A percentile compares a stretch with the other conserved stretches of the same genome.
Evolutionary conservation across 768 basidiomycete species (phyloP).

Genomic region (Fomitopsis pulvina): DNA sequence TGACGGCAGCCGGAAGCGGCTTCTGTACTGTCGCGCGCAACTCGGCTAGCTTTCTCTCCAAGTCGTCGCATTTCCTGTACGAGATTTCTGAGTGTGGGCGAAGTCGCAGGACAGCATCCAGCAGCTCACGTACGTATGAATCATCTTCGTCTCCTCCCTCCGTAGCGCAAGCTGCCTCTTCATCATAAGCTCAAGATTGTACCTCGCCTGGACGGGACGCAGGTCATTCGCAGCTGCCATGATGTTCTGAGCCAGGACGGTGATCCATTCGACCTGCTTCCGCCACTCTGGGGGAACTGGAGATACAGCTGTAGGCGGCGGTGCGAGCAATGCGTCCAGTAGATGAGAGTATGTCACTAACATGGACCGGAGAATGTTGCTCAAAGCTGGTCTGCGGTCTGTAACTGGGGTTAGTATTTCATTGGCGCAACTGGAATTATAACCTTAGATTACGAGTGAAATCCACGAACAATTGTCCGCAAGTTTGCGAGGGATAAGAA

Average conservation of each 20-base stretch:
- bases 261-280: slow-evolving; percentile 74
- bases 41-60: slow-evolving; percentile 58
- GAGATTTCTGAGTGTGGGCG: background rate
- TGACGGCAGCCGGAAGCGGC: background rate
- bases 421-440: too few species aligned
- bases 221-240: slow-evolving; percentile 89
- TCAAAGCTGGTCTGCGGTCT: slow-evolving; percentile 77
- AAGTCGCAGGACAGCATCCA: background rate
- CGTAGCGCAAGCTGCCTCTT: slow-evolving; percentile 68
- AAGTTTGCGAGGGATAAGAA: too few species aligned
- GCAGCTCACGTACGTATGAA: slow-evolving; percentile 52
- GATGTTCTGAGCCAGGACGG: slow-evolving; percentile 74
- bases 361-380: slow-evolving; percentile 67
- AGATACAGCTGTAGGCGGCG: slow-evolving; percentile 51
- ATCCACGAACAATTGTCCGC: too few species aligned
- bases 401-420: background rate
- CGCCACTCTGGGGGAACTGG: slow-evolving; percentile 61
- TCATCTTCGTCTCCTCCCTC: slow-evolving; percentile 57
- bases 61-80: slow-evolving; percentile 61
- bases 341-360: slow-evolving; percentile 75
- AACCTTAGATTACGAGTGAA: too few species aligned
- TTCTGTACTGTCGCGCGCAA: slow-evolving; percentile 30
- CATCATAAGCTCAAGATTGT: slow-evolving; percentile 80
- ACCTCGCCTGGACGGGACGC: slow-evolving; percentile 85
- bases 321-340: slow-evolving; percentile 56